Base-by-base conservation (phyloP, 2,329 filamentous ascomycete genomes). In the Leptographium lundbergii region DNA sequence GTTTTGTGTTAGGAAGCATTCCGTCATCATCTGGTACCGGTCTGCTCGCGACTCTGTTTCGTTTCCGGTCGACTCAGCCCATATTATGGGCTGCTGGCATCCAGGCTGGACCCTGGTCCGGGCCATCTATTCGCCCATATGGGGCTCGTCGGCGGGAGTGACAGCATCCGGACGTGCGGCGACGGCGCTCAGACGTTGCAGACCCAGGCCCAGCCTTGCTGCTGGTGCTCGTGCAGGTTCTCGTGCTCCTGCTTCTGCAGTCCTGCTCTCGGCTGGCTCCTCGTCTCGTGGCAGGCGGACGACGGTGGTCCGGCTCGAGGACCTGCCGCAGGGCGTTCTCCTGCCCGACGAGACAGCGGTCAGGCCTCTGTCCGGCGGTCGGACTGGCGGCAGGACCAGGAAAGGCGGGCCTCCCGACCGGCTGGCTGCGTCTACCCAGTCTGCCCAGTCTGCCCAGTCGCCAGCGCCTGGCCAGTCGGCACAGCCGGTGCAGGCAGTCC, bases 301-400 rank as follows among this genome's bases (percentile, higher is more conserved):
- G 6, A 76, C 78, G 3, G 77, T 76, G 1, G 64, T 84, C 64
- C 79, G 72, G 61, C 71, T 85, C 5, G 75, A 78, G 11, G 81
- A 84, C 56, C 72, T 85, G 36, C 80, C 79, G 6, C 82, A 86
- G 68, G 82, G 82, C 5, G 67, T 72, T 5, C 69, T 86, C 48
- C 71, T 76, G 42, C 42, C 42, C 19, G 42, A 45, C 19, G 42
- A 45, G 42, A 19, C 42, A 45, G 42, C 42, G 42, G 42, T 45
- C 42, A 45, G n/a, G 42, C 17, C 42, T 45, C 17, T 45, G 19
- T 51, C 63, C 73, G 50, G 27, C 27, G 42, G 42, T 45, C 42
- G 42, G 25, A 32, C 50, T n/a, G 29, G 24, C 32, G 29, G 19
- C 7, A 47, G 11, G 14, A 32, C n/a, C 29, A 27, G 27, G 39